Base-by-base conservation (phyloP, 2,329 filamentous ascomycete species). In the Talaromyces sp. region DNA sequence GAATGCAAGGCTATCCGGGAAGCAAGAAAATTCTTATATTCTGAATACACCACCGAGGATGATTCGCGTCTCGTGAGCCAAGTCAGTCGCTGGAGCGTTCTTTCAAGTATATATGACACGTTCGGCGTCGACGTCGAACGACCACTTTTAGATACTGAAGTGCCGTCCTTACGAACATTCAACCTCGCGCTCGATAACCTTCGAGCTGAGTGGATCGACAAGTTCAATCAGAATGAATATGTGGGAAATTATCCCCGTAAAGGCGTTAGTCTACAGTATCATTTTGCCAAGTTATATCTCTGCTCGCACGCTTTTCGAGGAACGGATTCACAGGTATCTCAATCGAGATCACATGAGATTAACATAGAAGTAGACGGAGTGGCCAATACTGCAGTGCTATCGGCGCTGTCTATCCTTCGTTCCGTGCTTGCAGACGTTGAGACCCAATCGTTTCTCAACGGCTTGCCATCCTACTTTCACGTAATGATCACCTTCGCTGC, bases 271-370 rank as follows among this genome's bases (percentile, higher is more conserved):
- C 69, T 81, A 33, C 77, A 81, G 65, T 80, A 77, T 60, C 73
- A 81, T 58, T 82, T 80, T 68, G 79, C 78, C 5, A 76, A 79
- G 58, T 70, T 82, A 4, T 77, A 81, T 54, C 71, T 82, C 5
- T 76, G 77, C 50, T 80, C 79, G 2, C 77, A 80, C 61, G 77
- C 77, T 18, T 72, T 82, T 25, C 74, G 79, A 7, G 76, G 78
- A 6, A 54, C 62, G 0, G 62, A 23, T 18, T 57, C 39, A 42
- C 48, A 52, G 11, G 28, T 3, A 11, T 35, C 35, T 52, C 48
- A 50, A 5, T 65, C 48, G 33, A 70, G 77, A 44, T 68, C 69
- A 0, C 68, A 70, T n/a, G 71, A 73, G 25, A 63, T 33, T 16
- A 11, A 28, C 21, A 52, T 52, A n/a, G 48, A 52, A 21, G 28